Evolutionary conservation across 805 yeast species (phyloP).

Genomic region (Peterozyma toletana): DNA sequence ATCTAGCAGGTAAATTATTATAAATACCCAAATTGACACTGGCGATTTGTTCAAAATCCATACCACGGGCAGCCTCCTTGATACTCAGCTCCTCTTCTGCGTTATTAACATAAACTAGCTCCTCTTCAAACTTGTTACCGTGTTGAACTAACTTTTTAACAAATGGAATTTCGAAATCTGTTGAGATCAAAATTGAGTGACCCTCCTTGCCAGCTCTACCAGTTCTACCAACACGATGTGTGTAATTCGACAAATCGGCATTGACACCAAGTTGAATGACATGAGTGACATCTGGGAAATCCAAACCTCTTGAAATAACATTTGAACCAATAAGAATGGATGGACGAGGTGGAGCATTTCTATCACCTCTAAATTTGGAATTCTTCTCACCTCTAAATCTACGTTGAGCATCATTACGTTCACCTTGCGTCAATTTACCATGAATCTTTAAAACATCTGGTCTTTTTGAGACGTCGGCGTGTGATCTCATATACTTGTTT

Average conservation of each 20-base stretch:
- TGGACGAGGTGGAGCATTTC: constrained; percentile 16
- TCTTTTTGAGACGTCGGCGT: constrained; percentile 9
- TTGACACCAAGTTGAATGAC: constrained; percentile 84
- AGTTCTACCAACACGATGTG: constrained; percentile 94
- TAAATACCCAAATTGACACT: constrained; percentile 15
- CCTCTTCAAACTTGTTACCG: constrained; percentile 47
- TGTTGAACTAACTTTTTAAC: constrained; percentile 40
- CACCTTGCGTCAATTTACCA: constrained; percentile 66
- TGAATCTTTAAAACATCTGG: constrained; percentile 35
- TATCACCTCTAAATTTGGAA: not conserved
- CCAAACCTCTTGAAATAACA: constrained; percentile 96
- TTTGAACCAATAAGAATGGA: constrained; percentile 79
- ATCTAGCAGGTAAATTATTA: constrained; percentile 9
- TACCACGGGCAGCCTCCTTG: constrained; percentile 18
- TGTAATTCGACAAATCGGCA: constrained; percentile 65
- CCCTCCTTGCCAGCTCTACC: constrained; percentile 89
- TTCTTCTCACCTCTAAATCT: constrained; percentile 16
- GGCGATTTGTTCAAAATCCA: constrained; percentile 28
- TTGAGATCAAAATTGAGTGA: constrained; percentile 52
- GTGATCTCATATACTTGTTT: constrained; percentile 15
- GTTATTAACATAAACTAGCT: constrained; percentile 28
- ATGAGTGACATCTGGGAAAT: constrained; percentile 80
- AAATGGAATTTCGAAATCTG: constrained; percentile 52
- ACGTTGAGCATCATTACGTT: constrained; percentile 34
- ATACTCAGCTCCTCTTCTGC: constrained; percentile 24